Conservation (phyloP, 2,329 filamentous ascomycete species). For the Neofusicoccum laricinum region DNA sequence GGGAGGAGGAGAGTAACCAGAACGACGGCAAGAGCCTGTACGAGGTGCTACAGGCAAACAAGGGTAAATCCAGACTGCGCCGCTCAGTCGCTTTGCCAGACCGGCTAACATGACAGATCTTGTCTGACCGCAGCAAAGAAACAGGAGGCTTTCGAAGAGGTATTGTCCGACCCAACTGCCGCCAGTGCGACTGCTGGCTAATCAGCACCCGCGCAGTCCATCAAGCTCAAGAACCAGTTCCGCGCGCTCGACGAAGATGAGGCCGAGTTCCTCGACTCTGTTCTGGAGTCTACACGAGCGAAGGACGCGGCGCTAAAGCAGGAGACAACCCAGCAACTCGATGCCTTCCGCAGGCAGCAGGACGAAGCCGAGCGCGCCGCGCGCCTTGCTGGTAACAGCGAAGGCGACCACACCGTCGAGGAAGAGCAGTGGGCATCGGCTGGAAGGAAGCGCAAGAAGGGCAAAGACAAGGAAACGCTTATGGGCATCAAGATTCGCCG, state of each 20-base stretch:
- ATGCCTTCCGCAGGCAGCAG: conserved; percentile 57
- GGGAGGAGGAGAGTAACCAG: conserved; percentile 51
- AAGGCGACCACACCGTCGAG: conserved; percentile 31
- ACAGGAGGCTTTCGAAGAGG: conserved; percentile 78
- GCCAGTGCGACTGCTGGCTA: background rate
- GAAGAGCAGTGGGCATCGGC: conserved; percentile 49
- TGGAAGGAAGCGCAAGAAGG: conserved; percentile 53
- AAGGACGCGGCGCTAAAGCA: conserved; percentile 56
- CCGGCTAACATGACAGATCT: conserved; percentile 33
- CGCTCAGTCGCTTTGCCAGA: background rate
- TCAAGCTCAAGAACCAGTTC: conserved; percentile 72
- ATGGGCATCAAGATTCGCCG: conserved; percentile 46
- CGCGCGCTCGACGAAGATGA: conserved; percentile 75
- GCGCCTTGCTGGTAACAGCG: conserved; percentile 38
- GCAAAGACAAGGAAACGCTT: conserved; percentile 34
- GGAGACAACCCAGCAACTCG: conserved; percentile 59
- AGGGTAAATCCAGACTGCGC: conserved; percentile 51
- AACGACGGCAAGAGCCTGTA: conserved; percentile 63
- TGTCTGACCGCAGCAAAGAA: conserved; percentile 60
- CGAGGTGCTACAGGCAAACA: conserved; percentile 77
- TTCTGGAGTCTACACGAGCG: conserved; percentile 55
- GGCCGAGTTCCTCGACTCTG: conserved; percentile 66
- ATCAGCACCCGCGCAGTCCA: conserved; percentile 34
- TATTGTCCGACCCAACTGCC: conserved; percentile 5
- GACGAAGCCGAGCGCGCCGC: conserved; percentile 56